Evolutionary conservation across 192 early-diverging fungal genomes (phyloP), one percentile per base, ranked within the genome.

Genomic region (Globomyces pollinis-pini): DNA sequence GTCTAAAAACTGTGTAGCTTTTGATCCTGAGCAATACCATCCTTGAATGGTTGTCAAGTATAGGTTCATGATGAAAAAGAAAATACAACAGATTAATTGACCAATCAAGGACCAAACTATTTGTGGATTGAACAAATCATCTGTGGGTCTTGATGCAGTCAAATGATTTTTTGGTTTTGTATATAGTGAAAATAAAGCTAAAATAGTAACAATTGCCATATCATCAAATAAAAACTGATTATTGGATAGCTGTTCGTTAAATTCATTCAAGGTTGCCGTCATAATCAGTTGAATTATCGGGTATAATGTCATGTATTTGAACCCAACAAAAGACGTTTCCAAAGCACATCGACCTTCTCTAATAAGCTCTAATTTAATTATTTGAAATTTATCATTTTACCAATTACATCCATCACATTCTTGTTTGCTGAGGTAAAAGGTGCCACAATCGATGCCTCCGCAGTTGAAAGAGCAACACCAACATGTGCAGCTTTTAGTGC

Each of bases 361-460:
- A 30, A 92, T 44, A 15, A 92, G 76, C 59, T 74, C 67, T 21
- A 87, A n/a, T n/a, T n/a, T n/a, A n/a, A n/a, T n/a, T n/a, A n/a
- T n/a, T n/a, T n/a, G n/a, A n/a, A n/a, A n/a, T n/a, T n/a, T n/a
- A n/a, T n/a, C n/a, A n/a, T n/a, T n/a, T n/a, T n/a, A n/a, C n/a
- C n/a, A n/a, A n/a, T 77, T 9, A 65, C 60, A 55, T 75, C 72
- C 4, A 61, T 15, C 0, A 91, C 69, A 18, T 73, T 76, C 59
- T 79, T 76, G 41, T 69, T 57, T 36, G 62, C 79, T 35, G 80
- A 80, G 35, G 86, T 88, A 62, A 92, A 92, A 36, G 88, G 90
- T n/a, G 90, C 84, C 8, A 92, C 86, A 44, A 92, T 90, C 21
- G 86, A 90, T 8, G 88, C 88, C 61, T 92, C 90, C 16, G 88